Evolutionary conservation across 1,284 basidiomycete species (phyloP), one percentile per base, ranked within the genome.

Genomic region (Cutaneotrichosporon arboriforme): DNA sequence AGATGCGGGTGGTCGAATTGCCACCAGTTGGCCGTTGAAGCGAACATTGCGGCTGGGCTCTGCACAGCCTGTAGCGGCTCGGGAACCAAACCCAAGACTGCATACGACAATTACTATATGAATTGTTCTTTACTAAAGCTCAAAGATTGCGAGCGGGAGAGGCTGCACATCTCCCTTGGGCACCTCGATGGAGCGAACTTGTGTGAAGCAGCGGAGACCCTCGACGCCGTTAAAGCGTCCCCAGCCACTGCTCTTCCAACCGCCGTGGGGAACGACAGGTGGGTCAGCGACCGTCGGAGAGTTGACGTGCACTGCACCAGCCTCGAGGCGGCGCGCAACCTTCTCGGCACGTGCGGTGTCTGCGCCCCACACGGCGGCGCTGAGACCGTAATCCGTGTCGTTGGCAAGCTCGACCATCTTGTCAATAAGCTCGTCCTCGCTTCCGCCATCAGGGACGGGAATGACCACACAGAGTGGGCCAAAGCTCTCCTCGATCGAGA

Each of bases 401-500:
- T 85, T 68, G 20, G 66, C 66, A 26, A 79, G 77, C 1, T 74
- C 72, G 2, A 79, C 75, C 49, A 84, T 73, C 8, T 73, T 73
- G 20, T 81, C 66, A 2, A 83, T 81, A 40, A 68, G 13, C 12
- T 20, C 35, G n/a, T 51, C 48, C 18, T 54, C 55, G 39, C 12
- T 18, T 13, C 40, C 52, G 10, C n/a, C 40, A 18, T 58, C 59
- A 12, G 55, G 46, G 17, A 64, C 61, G 22, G 61, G 55, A 44
- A 66, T 52, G 15, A 66, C 17, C 10, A 60, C 64, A 65, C 62
- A 67, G 74, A 81, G 78, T 31, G 83, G 84, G 1, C 81, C 83
- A 62, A 85, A 85, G 13, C 78, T 78, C 67, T 85, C 83, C 22
- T 79, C 65, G 33, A 80, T 75, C 79, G 80, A 82, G 4, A 81